Conservation (phyloP, 495 filamentous ascomycete species). For the Aspergillus cavernicola region DNA sequence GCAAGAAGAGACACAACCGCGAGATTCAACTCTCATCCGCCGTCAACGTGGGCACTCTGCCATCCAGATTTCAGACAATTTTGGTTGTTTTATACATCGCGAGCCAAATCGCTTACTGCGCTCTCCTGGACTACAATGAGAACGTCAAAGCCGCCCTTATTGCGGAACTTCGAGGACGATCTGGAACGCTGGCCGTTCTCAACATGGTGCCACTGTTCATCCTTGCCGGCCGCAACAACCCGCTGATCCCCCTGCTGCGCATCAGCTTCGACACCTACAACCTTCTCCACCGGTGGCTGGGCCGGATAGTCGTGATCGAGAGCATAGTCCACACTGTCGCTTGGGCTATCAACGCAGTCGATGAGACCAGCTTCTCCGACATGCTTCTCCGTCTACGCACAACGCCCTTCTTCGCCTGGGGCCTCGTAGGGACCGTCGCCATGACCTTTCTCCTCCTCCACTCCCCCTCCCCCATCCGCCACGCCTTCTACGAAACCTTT, state of each 20-base stretch:
- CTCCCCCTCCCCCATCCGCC: constrained; percentile 70
- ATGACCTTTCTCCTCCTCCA: constrained; percentile 66
- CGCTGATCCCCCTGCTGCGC: constrained; percentile 73
- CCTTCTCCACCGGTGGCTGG: constrained; percentile 91
- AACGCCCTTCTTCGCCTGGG: constrained; percentile 58
- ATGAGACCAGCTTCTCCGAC: constrained; percentile 42
- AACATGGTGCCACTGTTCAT: constrained; percentile 93
- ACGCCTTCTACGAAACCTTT: constrained; percentile 90
- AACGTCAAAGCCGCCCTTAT: constrained; percentile 48
- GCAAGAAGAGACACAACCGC: constrained; percentile 79
- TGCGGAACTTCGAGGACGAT: constrained; percentile 74
- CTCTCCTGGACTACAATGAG: constrained; percentile 63
- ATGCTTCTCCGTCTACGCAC: constrained; percentile 57
- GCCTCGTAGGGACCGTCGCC: constrained; percentile 47
- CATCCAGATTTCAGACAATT: constrained; percentile 77
- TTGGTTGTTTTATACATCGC: constrained; percentile 68
- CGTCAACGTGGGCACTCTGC: constrained; percentile 85
- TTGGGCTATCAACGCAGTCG: constrained; percentile 55
- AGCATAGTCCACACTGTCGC: constrained; percentile 68
- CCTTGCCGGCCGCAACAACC: constrained; percentile 89
- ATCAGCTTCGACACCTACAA: constrained; percentile 98
- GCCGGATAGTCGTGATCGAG: constrained; percentile 78
- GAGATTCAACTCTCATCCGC: constrained; percentile 83
- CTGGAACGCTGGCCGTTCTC: constrained; percentile 74
- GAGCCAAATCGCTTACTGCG: constrained; percentile 76